Base-by-base conservation (phyloP, 352 stramenopile genomes). In the Globisporangium cylindrosporum region DNA sequence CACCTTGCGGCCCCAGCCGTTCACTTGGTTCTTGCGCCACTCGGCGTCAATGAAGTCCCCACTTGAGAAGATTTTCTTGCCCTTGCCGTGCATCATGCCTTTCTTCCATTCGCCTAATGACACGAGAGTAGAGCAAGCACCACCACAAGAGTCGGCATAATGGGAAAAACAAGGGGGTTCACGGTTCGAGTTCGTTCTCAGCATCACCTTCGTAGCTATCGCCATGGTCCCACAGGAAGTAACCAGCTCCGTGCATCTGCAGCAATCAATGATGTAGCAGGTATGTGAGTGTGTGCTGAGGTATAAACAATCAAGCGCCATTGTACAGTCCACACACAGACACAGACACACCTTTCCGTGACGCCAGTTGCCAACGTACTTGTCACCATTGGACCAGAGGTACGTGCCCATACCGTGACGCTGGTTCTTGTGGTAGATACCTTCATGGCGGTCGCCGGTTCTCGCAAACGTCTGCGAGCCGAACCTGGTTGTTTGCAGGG, bases 321-420 rank as follows among this genome's bases (percentile, higher is more conserved):
- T 18, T 43, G 36, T 48, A 27, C 3, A 51, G 20, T 10, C 12
- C 20, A 22, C n/a, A 68, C 32, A 12, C 4, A 38, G 32, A 12
- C 32, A 12, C 32, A 38, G 8, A 56, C 20, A 53, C 66, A 92
- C 87, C 78, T 91, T 91, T 56, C 87, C 87, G 20, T 88, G 76
- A 49, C 84, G 82, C 76, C 87, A 97, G 69, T 94, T 82, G 8
- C 90, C 90, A 18, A 95, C 79, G 70, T 95, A 97, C 69, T 94
- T 95, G 76, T 97, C 90, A 1, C 90, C 90, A 68, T 97, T 97
- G 2, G 86, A 73, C 90, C 90, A 97, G 51, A 95, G 73, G 59
- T 94, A 97, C 53, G 88, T 95, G 20, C 88, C 88, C 60, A 80
- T 81, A 24, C 90, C 90, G 66, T 97, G 85, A 29, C 90, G 85